phyloP scores from a whole-genome alignment of 129 eudicot species.

The Dittrichia graveolens region DNA sequence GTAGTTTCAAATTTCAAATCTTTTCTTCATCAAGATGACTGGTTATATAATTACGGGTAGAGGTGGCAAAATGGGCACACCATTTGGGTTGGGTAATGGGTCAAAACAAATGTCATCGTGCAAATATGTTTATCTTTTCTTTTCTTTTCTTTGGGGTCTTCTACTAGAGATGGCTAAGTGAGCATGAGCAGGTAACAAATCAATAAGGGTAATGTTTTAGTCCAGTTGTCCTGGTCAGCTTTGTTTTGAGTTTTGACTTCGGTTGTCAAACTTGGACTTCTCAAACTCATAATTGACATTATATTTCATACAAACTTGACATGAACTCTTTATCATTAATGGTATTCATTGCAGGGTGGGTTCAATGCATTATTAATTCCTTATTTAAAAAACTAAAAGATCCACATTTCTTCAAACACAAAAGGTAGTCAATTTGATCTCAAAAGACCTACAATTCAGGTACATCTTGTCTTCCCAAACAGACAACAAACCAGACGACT shows the following conservation, averaged over 20 bases:
- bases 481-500: slow-evolving; percentile 79
- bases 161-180: too few species aligned
- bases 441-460: slow-evolving; percentile 43
- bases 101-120: too few species aligned
- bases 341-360: not conserved
- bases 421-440: not conserved
- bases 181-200: too few species aligned
- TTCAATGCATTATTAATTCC: not conserved
- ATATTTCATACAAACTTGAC: not conserved
- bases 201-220: too few species aligned
- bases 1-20: not conserved
- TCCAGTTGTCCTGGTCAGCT: too few species aligned
- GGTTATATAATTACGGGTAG: slow-evolving; percentile 19
- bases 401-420: not conserved
- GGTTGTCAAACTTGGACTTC: slow-evolving; percentile 13
- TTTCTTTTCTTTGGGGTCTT: too few species aligned
- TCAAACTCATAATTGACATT: not conserved
- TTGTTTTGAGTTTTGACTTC: slow-evolving; percentile 17
- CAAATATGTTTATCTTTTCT: too few species aligned
- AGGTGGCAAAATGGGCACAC: not conserved
- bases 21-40: slow-evolving; percentile 78
- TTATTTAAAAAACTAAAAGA: not conserved
- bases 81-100: not conserved
- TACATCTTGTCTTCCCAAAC: slow-evolving; percentile 74
- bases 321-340: not conserved